Percentiles rank a stretch among this genome's conserved stretches.
These are phyloP conservation scores for Aspergillus biplanus DNA, from an alignment of 495 filamentous ascomycete genomes.

Conservation along the genomic window DNA sequence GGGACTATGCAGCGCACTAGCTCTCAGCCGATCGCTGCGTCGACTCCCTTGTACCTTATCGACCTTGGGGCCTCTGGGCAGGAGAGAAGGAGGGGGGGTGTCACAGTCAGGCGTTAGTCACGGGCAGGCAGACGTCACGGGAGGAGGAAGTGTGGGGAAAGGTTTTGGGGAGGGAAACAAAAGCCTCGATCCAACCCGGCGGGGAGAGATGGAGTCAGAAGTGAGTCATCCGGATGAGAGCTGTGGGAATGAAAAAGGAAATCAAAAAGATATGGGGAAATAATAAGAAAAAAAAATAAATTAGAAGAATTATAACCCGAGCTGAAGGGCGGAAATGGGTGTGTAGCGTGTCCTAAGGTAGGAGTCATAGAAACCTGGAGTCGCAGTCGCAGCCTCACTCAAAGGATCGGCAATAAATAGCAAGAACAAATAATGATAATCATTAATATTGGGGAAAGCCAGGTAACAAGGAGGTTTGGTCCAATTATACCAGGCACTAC, in stretches of 20 bases:
- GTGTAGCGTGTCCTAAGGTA: too few species aligned
- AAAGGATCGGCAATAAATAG: background rate
- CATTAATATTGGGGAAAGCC: background rate
- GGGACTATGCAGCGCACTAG: constrained; percentile 15
- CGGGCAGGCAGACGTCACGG: constrained; percentile 9
- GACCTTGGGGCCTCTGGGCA: background rate
- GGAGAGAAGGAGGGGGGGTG: constrained; percentile 13
- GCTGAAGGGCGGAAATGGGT: constrained; percentile 1
- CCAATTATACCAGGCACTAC: background rate
- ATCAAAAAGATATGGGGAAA: background rate
- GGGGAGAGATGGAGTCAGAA: background rate
- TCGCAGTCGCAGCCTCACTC: background rate
- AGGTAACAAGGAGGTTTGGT: background rate
- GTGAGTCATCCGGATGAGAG: background rate
- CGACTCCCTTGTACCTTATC: constrained; percentile 19
- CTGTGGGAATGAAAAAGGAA: background rate
- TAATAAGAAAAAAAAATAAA: constrained; percentile 8
- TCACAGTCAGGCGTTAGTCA: constrained; percentile 14
- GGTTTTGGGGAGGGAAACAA: background rate
- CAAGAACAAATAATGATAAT: background rate
- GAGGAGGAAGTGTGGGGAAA: constrained; percentile 6
- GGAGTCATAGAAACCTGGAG: background rate
- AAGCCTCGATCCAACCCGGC: background rate
- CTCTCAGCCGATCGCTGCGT: constrained; percentile 20
- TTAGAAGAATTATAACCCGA: background rate